Base-by-base conservation (phyloP, 768 basidiomycete species). In the Mycena rebaudengoi region DNA sequence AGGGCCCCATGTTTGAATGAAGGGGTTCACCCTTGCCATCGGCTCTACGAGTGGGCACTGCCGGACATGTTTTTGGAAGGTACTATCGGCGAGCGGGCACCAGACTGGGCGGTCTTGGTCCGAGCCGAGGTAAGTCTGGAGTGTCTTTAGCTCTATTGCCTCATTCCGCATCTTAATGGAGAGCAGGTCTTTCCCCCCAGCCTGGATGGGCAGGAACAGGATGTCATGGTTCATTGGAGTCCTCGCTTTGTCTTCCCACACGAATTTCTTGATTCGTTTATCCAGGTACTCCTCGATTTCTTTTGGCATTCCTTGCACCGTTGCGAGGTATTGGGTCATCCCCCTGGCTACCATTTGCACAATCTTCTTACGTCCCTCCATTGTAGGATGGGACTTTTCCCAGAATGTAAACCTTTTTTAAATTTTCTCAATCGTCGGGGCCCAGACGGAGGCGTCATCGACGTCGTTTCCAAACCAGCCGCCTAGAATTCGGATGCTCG, bases 291-390 rank as follows among this genome's bases (percentile, higher is more conserved):
- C 51, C 20, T 70, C 66, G 0, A 73, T 46, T 0, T 58, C 28
- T 1, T 41, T 21, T 4, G 75, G 76, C 76, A 78, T 78, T 0
- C 72, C 73, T 41, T 76, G 77, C 0, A 75, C 76, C 18, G 63
- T 65, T 0, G 72, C 72, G 1, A 77, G 69, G 67, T 74, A 79
- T 60, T 79, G 78, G 0, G 75, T 72, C 58, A 70, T 68, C 0
- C 70, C 73, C 0, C 74, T 74, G 0, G 74, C 48, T 0, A 49
- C 45, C 45, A 73, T 69, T 40, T 77, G 73, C 1, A 72, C 54
- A 23, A 78, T 70, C 2, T 69, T 64, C 0, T 59, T 40, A 43
- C 70, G 30, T 0, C 66, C 68, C 0, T 69, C 61, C 0, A 76
- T 33, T 0, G 75, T 73, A 0, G 75, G 75, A 7, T 60, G 13